Percentiles rank a stretch among this genome's conserved stretches.
These are phyloP conservation scores for Cicer judaicum DNA, from an alignment of 306 rosid species.

Conservation along the genomic window DNA sequence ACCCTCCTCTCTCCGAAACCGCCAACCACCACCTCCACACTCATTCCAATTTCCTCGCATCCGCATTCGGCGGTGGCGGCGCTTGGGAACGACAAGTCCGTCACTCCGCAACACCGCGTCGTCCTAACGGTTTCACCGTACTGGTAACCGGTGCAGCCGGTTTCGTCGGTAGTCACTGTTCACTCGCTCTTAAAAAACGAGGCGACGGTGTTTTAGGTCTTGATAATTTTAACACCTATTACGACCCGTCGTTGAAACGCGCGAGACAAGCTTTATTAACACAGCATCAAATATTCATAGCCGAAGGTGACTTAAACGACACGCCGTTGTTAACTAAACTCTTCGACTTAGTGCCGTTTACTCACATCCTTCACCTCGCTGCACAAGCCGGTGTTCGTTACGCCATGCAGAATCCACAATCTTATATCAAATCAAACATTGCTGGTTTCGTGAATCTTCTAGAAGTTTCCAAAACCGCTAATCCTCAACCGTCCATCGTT, in stretches of 20 bases:
- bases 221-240: conserved; percentile 83
- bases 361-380: conserved; percentile 85
- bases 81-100: conserved; percentile 88
- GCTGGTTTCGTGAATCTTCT: conserved; percentile 91
- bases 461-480: conserved; percentile 65
- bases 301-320: conserved; percentile 86
- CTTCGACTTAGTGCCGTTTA: conserved; percentile 85
- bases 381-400: conserved; percentile 97
- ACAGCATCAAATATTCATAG: conserved; percentile 67
- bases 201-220: conserved; percentile 91
- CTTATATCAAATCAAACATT: conserved; percentile 75
- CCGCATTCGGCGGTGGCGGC: conserved; percentile 67
- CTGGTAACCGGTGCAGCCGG: conserved; percentile 93
- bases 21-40: conserved; percentile 44
- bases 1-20: conserved; percentile 61
- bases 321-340: conserved; percentile 64
- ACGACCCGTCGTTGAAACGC: conserved; percentile 83
- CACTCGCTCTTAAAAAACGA: conserved; percentile 78
- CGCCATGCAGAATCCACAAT: conserved; percentile 94
- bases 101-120: conserved; percentile 71
- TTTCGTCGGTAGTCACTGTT: conserved; percentile 79
- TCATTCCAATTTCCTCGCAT: conserved; percentile 58
- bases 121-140: conserved; percentile 72
- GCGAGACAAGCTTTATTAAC: conserved; percentile 61
- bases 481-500: conserved; percentile 83